Evolutionary conservation across 495 filamentous ascomycete genomes (phyloP), one percentile per base, ranked within the genome.

Genomic region (Penicillium herquei): DNA sequence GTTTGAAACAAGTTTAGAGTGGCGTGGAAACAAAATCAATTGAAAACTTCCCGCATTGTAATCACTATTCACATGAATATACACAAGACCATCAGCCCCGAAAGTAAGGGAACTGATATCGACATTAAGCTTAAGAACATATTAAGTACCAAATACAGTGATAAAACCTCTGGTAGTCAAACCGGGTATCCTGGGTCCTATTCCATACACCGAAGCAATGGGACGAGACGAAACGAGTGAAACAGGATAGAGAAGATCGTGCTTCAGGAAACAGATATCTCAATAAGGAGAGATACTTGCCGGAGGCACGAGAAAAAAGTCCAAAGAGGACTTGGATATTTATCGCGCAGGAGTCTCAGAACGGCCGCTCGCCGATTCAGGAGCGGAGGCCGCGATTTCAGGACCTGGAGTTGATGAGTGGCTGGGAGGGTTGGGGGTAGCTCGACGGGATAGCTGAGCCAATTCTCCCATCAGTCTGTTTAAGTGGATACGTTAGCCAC

Each of bases 161-260:
- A n/a, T 14, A 39, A 39, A 31, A 37, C 37, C 56, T 48, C 13
- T n/a, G 13, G 31, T 48, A 40, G 13, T 56, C 58, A 66, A 55
- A 63, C 55, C 63, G 67, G 70, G 71, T 74, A 76, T 74, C 70
- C 70, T 72, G 73, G 66, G 60, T 65, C 63, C 62, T 72, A 72
- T 70, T 71, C 68, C 65, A 76, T 74, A 73, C 64, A 72, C 56
- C 63, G 54, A 63, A 66, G 58, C 58, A 39, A 58, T 55, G 65
- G 63, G 64, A 68, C 61, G 54, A 55, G 64, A 67, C 62, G 54
- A 55, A 64, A 62, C 55, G 64, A 63, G 53, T 51, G 56, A 61
- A 65, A 55, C 57, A 58, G 54, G 52, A 59, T 58, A 56, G 65
- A 21, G 49, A 57, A 56, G 60, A 45, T 61, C 59, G 59, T 61